Base-by-base conservation (phyloP, 2,329 filamentous ascomycete genomes). In the Colletotrichum siamense region DNA sequence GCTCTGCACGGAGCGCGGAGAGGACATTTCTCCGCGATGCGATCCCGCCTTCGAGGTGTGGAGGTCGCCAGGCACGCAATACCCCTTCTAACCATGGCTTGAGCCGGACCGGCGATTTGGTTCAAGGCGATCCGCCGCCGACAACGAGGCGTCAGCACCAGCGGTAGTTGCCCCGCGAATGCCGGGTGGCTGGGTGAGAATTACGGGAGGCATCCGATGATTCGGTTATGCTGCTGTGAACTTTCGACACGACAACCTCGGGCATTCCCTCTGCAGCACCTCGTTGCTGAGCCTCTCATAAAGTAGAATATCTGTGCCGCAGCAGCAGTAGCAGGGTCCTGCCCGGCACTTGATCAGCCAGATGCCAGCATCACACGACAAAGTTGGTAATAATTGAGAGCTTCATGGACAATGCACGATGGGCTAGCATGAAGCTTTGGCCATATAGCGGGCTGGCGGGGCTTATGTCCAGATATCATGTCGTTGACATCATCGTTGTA, bases 401-500 rank as follows among this genome's bases (percentile, higher is more conserved):
- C 52, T 75, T 63, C 62, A 26, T 34, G 30, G 55, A 64, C 44
- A 28, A 32, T 22, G 12, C 36, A 28, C 34, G 6, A 62, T n/a
- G 26, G n/a, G n/a, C 69, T 68, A 75, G 39, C 57, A 59, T 32
- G 44, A 57, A 75, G 73, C 69, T 73, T 64, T 75, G 73, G 63
- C 73, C 69, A 55, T 71, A 18, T 52, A 9, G 22, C 16, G 32
- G 52, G 32, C 30, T 36, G 72, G 59, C 59, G 72, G 68, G 62
- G 52, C 30, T 6, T 44, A 10, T 22, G 39, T 61, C 28, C 32
- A 30, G 22, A 61, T n/a, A 18, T 6, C 12, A 52, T 18, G 24
- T 44, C 32, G 52, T 70, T 70, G 32, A 59, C 32, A 70, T 63
- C 57, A 61, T 18, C n/a, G 32, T 61, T 32, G 61, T 24, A 24